These are phyloP conservation scores for Candolleomyces eurysporus DNA, from an alignment of 768 basidiomycete genomes.

Conservation along the genomic window DNA sequence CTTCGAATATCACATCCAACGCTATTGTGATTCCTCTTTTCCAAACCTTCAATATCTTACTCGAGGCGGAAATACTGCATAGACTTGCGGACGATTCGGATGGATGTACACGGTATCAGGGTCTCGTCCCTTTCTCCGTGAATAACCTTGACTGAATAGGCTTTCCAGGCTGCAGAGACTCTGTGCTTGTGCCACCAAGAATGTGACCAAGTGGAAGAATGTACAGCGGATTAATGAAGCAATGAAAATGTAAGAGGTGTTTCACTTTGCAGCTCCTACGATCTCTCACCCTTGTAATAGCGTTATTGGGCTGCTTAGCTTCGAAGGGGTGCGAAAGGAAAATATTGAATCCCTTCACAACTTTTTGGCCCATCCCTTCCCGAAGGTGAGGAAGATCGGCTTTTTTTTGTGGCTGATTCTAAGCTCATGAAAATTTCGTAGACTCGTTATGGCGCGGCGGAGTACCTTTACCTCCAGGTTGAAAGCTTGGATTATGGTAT, in stretches of 20 bases:
- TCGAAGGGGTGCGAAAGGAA: constrained; percentile 43
- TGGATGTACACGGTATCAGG: constrained; percentile 54
- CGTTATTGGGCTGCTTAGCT: constrained; percentile 59
- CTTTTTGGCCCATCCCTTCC: constrained; percentile 80
- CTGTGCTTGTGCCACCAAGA: constrained; percentile 55
- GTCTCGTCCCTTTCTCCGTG: constrained; percentile 33
- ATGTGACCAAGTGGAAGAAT: constrained; percentile 72
- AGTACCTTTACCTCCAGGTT: constrained; percentile 75
- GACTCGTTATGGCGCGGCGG: constrained; percentile 80
- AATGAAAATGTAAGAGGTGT: constrained; percentile 73
- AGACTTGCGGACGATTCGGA: constrained; percentile 41
- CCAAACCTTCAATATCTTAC: constrained; percentile 69
- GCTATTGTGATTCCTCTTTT: constrained; percentile 78
- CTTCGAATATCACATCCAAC: constrained; percentile 59
- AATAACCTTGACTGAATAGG: constrained; percentile 33
- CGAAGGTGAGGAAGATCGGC: constrained; percentile 50
- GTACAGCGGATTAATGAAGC: constrained; percentile 76
- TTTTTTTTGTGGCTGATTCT: constrained; percentile 3
- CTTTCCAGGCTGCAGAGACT: constrained; percentile 50
- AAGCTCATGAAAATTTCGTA: constrained; percentile 23
- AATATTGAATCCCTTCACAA: constrained; percentile 45
- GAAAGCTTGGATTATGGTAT: constrained; percentile 66
- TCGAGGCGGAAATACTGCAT: constrained; percentile 64
- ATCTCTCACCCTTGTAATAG: constrained; percentile 35
- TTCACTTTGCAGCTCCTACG: background rate